Base-by-base conservation (phyloP, 768 basidiomycete species). In the Mycena galopus region DNA sequence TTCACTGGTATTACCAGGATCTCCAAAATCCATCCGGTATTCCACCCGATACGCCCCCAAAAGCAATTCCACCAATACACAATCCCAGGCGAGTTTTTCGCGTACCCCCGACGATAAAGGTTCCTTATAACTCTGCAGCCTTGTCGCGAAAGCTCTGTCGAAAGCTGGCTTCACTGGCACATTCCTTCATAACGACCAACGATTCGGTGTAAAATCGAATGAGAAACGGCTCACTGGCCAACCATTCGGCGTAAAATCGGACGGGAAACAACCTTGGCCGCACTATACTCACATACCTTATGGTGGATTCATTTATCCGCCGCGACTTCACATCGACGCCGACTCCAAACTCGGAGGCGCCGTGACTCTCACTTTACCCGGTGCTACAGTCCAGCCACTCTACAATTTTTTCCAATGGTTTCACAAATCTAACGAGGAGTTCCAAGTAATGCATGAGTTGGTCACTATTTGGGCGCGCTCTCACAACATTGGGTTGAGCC, bases 291-390 rank as follows among this genome's bases (percentile, higher is more conserved):
- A 35, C 27, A 7, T 33, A 25, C 42, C 37, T 39, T 53, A 29
- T 11, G 69, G 62, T 6, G 63, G 62, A 11, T 65, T 37, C 25
- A 12, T 57, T 14, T 27, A 44, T n/a, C 53, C 67, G 17, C 60
- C 67, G n/a, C 69, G 56, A 19, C 62, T 70, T 12, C 50, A 42
- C 2, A 8, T 71, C 12, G 37, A 65, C 21, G 35, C 27, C 42
- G 32, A 29, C 50, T 25, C 23, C 17, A 35, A 17, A 4, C 30
- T 69, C 23, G 60, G 53, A 3, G 25, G 30, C 12, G 25, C 50
- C 6, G 23, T 69, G 19, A 63, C 53, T 21, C 55, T 69, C n/a
- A 70, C 69, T 39, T 37, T 70, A 29, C 69, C 69, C 17, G 69
- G 69, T n/a, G 30, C 59, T 17, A 61, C 67, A 25, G 23, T 62